Percentiles rank a stretch among this genome's conserved stretches.
Evolutionary conservation across 2,329 filamentous ascomycete genomes (phyloP).

Genomic region (Colletotrichum aenigma): DNA sequence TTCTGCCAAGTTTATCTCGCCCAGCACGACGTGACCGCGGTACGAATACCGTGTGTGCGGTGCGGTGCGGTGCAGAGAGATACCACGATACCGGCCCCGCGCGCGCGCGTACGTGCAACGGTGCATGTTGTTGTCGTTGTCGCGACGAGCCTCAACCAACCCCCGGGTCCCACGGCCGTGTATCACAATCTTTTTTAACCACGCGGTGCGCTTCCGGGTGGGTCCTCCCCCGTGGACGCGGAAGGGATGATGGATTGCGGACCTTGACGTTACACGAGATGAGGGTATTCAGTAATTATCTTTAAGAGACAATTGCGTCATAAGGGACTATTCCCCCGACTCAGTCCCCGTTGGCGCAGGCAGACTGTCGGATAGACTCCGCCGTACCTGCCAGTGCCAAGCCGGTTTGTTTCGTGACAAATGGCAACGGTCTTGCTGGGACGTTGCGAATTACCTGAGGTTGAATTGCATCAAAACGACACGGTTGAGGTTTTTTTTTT

Average conservation of each 20-base stretch:
- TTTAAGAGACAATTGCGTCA: not conserved
- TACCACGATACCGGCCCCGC: not conserved
- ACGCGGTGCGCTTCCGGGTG: conserved; percentile 5
- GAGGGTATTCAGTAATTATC: not conserved
- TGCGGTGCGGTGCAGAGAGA: not conserved
- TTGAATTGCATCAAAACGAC: not conserved
- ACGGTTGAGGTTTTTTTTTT: not conserved
- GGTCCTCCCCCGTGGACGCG: not conserved
- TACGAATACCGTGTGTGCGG: not conserved
- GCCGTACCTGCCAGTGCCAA: not conserved
- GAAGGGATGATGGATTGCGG: not conserved
- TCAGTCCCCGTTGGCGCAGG: not conserved
- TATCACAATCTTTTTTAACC: conserved; percentile 13
- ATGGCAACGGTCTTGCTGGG: not conserved
- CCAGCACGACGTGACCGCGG: not conserved
- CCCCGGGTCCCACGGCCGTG: conserved; percentile 7
- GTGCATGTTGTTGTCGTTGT: not conserved
- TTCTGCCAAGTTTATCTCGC: conserved; percentile 16
- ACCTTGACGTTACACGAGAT: conserved; percentile 1
- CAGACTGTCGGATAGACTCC: not conserved
- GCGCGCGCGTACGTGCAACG: not conserved
- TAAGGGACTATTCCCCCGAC: not conserved
- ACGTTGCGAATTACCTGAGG: not conserved
- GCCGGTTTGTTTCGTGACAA: not conserved
- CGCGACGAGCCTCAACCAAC: conserved; percentile 1